Base-by-base conservation (phyloP, 2,329 filamentous ascomycete species). In the Penicillium sp. region DNA sequence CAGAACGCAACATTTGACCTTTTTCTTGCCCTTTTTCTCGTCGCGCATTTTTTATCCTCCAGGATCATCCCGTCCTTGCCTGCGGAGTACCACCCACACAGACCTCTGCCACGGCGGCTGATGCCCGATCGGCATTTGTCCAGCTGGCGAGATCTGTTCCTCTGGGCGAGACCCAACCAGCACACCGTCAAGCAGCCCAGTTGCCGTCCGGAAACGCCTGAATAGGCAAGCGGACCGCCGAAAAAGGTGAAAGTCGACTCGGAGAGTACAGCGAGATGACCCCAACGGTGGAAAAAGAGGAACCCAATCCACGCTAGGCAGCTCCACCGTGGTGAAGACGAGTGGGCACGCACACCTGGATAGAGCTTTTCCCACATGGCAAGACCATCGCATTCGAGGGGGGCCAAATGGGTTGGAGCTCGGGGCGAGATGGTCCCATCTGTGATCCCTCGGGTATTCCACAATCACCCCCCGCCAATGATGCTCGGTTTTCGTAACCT, bases 71-170 rank as follows among this genome's bases (percentile, higher is more conserved):
- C 36, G 33, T 36, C 26, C 17, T 20, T 27, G 11, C 20, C 21
- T 23, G n/a, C n/a, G n/a, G n/a, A n/a, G n/a, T n/a, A n/a, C n/a
- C n/a, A n/a, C n/a, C n/a, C n/a, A n/a, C n/a, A n/a, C n/a, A n/a
- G n/a, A n/a, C n/a, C n/a, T n/a, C n/a, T 23, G 21, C 21, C 11
- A 7, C 15, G 10, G 18, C 18, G 32, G 39, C 29, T 48, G 38
- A 39, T 49, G 43, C 38, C 48, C 42, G 50, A 51, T 53, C 50
- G 45, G 50, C 50, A 23, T 23, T 11, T 23, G 21, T n/a, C n/a
- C n/a, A n/a, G n/a, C 28, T 36, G 32, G 25, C 30, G 17, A 29
- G 37, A 40, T 33, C 31, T 28, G 4, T 8, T 39, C 27, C 14
- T 27, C 11, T n/a, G 6, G 33, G 41, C n/a, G n/a, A n/a, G n/a